Evolutionary conservation across 176 grass and related monocot species (phyloP).

Genomic region (Phragmites australis): DNA sequence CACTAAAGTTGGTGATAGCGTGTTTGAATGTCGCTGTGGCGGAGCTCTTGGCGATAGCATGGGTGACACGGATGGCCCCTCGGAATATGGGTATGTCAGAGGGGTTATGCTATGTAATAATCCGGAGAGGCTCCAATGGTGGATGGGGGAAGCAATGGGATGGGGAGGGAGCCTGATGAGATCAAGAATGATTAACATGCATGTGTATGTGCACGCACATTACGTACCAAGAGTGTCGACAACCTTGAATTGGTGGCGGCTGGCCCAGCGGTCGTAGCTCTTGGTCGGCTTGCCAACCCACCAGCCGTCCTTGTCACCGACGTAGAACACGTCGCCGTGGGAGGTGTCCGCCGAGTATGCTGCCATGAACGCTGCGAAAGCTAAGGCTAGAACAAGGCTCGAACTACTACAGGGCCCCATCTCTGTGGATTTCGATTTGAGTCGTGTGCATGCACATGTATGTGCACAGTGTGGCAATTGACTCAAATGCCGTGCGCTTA

Average conservation of each 20-base stretch:
- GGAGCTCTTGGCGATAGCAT: no score
- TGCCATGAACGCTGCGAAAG: background rate
- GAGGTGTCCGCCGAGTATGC: conserved; percentile 11
- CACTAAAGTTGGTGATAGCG: background rate
- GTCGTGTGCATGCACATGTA: background rate
- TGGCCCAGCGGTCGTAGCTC: conserved; percentile 48
- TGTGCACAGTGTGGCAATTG: background rate
- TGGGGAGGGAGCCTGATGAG: background rate
- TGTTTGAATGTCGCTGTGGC: background rate
- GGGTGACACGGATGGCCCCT: background rate
- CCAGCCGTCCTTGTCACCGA: conserved; percentile 51
- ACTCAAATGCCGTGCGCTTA: background rate
- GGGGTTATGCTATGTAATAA: background rate
- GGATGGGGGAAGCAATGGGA: no score
- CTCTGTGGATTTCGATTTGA: background rate
- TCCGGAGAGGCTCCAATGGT: background rate
- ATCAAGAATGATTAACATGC: background rate
- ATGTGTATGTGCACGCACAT: no score
- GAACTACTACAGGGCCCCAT: background rate
- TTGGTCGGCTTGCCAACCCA: conserved; percentile 30
- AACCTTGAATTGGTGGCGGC: conserved; percentile 43
- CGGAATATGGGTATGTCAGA: background rate
- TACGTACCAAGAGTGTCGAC: conserved; percentile 56
- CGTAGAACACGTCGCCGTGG: conserved; percentile 41
- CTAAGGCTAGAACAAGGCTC: background rate